phyloP scores from a whole-genome alignment of 2,329 filamentous ascomycete genomes.

The Celoporthe dispersa region DNA sequence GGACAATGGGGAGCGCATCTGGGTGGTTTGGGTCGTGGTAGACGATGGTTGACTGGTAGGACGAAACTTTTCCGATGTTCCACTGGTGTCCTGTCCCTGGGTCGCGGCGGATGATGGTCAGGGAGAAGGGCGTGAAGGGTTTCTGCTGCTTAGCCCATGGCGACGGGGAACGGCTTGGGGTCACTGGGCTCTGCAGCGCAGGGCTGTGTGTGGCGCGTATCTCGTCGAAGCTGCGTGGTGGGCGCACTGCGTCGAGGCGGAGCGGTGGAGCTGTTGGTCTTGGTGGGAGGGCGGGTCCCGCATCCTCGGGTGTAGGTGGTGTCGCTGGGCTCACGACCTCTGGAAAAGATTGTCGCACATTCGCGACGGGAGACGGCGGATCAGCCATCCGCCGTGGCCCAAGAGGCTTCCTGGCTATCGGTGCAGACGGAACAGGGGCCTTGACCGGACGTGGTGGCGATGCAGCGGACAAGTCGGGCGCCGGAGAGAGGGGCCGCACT shows the following conservation, averaged over 20 bases:
- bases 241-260: not conserved
- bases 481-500: not conserved
- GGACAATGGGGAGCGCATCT: slow-evolving; percentile 30
- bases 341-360: slow-evolving; percentile 13
- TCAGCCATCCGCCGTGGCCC: slow-evolving; percentile 26
- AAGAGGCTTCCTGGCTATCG: slow-evolving; percentile 30
- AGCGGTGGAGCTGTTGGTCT: slow-evolving; percentile 3
- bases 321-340: slow-evolving; percentile 9
- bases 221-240: slow-evolving; percentile 21
- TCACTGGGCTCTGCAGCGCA: slow-evolving; percentile 15
- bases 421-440: not conserved
- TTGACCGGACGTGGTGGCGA: slow-evolving; percentile 11
- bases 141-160: slow-evolving; percentile 39
- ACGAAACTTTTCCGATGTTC: slow-evolving; percentile 72
- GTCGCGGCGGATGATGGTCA: slow-evolving; percentile 75
- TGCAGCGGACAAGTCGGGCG: slow-evolving; percentile 9
- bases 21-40: slow-evolving; percentile 34
- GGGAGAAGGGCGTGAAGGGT: slow-evolving; percentile 51
- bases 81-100: slow-evolving; percentile 71
- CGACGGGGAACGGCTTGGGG: slow-evolving; percentile 41
- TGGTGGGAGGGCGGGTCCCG: slow-evolving; percentile 5
- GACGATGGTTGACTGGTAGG: slow-evolving; percentile 51
- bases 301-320: not conserved
- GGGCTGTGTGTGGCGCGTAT: slow-evolving; percentile 9
- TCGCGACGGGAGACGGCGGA: slow-evolving; percentile 16